These are phyloP conservation scores for Begonia masoniana DNA, from an alignment of 306 rosid species.

Conservation along the genomic window DNA sequence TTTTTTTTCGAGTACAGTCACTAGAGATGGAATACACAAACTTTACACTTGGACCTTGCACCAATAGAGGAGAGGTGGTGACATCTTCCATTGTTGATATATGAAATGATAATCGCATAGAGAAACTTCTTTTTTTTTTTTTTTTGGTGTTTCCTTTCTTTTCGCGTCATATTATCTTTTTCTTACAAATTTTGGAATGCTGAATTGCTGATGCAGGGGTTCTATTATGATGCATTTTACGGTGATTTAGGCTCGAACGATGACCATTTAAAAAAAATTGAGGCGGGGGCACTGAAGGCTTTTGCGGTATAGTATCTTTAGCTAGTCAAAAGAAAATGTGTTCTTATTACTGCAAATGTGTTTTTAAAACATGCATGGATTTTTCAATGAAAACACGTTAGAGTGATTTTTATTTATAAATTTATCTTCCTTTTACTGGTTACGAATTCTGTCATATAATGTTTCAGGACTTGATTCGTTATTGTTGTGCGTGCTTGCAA, in stretches of 20 bases:
- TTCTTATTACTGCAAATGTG: neutral
- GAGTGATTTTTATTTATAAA: no score
- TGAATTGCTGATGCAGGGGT: constrained; percentile 40
- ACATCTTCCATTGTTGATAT: neutral
- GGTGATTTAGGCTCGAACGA: constrained; percentile 88
- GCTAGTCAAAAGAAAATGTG: neutral
- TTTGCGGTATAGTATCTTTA: constrained; percentile 36
- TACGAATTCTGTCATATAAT: no score
- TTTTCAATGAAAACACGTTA: neutral
- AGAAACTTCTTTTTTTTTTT: neutral
- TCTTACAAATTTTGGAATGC: no score
- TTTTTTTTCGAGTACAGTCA: constrained; percentile 27
- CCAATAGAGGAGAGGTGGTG: constrained; percentile 87
- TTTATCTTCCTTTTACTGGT: no score
- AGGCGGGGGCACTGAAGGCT: constrained; percentile 55
- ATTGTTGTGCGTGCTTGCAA: neutral
- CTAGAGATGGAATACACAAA: constrained; percentile 74
- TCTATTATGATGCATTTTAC: constrained; percentile 85
- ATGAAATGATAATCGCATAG: neutral
- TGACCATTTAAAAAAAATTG: constrained; percentile 74
- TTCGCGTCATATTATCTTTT: no score
- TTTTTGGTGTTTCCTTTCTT: neutral
- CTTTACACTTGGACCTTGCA: constrained; percentile 96
- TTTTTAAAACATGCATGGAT: neutral
- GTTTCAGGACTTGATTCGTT: neutral